Evolutionary conservation across 306 rosid genomes (phyloP), one percentile per base, ranked within the genome.

Genomic region (Prunus dulcis): DNA sequence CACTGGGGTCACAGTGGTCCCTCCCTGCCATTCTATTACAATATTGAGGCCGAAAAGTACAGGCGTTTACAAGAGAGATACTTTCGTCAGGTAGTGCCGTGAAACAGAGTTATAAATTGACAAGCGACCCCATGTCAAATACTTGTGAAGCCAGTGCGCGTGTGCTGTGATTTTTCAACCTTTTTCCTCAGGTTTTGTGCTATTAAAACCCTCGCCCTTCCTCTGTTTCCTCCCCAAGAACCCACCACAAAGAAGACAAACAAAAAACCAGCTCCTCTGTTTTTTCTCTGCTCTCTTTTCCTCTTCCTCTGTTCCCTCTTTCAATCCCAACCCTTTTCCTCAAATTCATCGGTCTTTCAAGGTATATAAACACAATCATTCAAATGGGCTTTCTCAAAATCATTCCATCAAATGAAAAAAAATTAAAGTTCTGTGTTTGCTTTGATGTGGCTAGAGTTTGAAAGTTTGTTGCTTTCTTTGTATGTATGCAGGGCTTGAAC

Each of bases 21-120:
- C 66, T 32, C 15, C 57, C 68, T 3, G 17, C 14, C 1, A 43
- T 23, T 41, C 67, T 2, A 57, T 41, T 22, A 72, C 72, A 66
- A 87, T 78, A 74, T 68, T 68, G 80, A 69, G 73, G 83, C 81
- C 55, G 74, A 83, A 80, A 93, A 88, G 94, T 85, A 86, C 90
- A 82, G 79, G 75, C 46, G 82, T 34, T 34, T 34, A 12, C 53
- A 67, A 72, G 62, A 43, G 85, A 69, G 87, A 77, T 77, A 56
- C 80, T 86, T 86, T 86, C 88, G 88, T 88, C 89, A 76, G 22
- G 69, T 89, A 82, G 82, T 85, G 85, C 80, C 74, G 64, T 68
- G 80, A 69, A 86, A 66, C 80, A 68, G 22, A 64, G 81, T 89
- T 86, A 79, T 84, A 82, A 86, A 88, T 87, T 82, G 88, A 82